These are phyloP conservation scores for Fusarium sp. DNA, from an alignment of 2,329 filamentous ascomycete species.

Conservation along the genomic window DNA sequence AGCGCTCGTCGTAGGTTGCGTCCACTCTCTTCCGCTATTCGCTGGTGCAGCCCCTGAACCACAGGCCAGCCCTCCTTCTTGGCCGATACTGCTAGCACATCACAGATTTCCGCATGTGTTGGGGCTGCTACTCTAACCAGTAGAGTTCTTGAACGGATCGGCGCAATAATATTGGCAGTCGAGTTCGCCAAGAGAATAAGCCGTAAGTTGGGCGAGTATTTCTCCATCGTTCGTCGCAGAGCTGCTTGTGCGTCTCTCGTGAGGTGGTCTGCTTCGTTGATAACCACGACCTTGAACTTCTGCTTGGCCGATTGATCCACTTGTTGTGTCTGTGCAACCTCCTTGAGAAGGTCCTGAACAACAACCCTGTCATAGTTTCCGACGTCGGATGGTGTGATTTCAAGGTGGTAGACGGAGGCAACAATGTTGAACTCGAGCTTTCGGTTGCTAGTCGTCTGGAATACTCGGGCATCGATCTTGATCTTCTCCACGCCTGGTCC, in stretches of 20 bases:
- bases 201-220: conserved; percentile 94
- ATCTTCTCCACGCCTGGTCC: conserved; percentile 99
- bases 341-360: conserved; percentile 93
- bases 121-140: conserved; percentile 93
- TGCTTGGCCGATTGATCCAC: conserved; percentile 94
- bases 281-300: conserved; percentile 97
- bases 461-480: conserved; percentile 97
- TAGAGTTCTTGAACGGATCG: conserved; percentile 90
- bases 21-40: conserved; percentile 90
- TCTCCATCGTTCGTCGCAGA: conserved; percentile 96
- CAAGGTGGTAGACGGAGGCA: conserved; percentile 94
- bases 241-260: conserved; percentile 96
- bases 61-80: conserved; percentile 88
- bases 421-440: conserved; percentile 99
- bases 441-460: conserved; percentile 93
- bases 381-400: conserved; percentile 97
- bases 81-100: conserved; percentile 75
- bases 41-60: conserved; percentile 78
- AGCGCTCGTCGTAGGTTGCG: conserved; percentile 90
- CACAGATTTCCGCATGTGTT: conserved; percentile 84
- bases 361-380: conserved; percentile 97
- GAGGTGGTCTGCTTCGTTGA: conserved; percentile 97
- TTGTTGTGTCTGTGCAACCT: conserved; percentile 98
- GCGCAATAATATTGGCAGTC: conserved; percentile 98
- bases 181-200: conserved; percentile 94